Conservation (phyloP, 2,329 filamentous ascomycete genomes). For the Colletotrichum euphorbiae region DNA sequence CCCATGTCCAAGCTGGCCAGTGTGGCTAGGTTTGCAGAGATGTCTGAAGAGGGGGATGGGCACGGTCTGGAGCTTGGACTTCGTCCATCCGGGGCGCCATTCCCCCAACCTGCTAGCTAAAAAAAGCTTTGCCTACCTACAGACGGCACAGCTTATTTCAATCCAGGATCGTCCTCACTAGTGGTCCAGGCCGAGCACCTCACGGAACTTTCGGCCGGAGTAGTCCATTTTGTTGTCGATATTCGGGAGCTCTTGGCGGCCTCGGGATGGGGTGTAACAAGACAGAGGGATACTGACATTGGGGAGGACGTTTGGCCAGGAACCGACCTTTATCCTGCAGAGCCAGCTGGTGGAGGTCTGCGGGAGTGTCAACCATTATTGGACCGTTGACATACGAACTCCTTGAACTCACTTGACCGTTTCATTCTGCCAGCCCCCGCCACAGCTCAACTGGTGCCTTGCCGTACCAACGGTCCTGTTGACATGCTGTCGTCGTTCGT, state of each 20-base stretch:
- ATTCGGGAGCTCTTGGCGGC: background rate
- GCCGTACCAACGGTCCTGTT: slow-evolving; percentile 8
- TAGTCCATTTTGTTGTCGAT: background rate
- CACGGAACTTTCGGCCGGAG: slow-evolving; percentile 6
- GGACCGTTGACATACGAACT: background rate
- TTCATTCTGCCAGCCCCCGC: background rate
- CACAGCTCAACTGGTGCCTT: background rate
- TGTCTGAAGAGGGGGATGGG: slow-evolving; percentile 35
- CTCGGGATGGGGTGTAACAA: background rate
- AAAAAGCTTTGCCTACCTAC: slow-evolving; percentile 13
- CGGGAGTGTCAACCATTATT: background rate
- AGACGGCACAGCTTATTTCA: slow-evolving; percentile 18
- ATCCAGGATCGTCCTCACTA: slow-evolving; percentile 11
- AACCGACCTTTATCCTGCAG: background rate
- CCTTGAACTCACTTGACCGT: background rate
- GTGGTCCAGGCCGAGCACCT: slow-evolving; percentile 19
- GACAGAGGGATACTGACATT: background rate
- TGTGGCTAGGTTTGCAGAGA: slow-evolving; percentile 29
- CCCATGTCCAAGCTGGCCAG: slow-evolving; percentile 27
- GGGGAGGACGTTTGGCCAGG: background rate
- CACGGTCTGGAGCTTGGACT: slow-evolving; percentile 37
- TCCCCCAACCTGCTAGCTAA: slow-evolving; percentile 19
- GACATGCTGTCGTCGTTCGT: background rate
- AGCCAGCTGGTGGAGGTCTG: background rate
- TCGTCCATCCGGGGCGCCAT: slow-evolving; percentile 19